Evolutionary conservation across 1,284 basidiomycete genomes (phyloP), one percentile per base, ranked within the genome.

Genomic region (Somion occarium): DNA sequence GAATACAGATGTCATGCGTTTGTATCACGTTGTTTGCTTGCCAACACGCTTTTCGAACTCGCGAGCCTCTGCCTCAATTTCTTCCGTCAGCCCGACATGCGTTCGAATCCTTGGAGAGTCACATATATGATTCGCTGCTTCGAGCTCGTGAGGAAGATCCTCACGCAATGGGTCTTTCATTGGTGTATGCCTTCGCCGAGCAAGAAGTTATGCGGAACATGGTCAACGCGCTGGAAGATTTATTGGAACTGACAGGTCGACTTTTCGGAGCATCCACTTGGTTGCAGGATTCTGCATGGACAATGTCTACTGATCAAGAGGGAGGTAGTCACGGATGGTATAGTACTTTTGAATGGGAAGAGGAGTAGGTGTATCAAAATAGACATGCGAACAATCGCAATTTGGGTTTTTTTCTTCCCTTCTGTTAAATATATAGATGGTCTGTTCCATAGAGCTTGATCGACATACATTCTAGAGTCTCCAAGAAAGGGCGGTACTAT

Each of bases 21-120:
- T 77, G 73, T 58, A 64, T 79, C 39, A 68, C 69, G 3, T 62
- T 79, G 18, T 79, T 76, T 53, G 75, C 75, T 2, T 74, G 73
- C 56, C 76, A 79, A 53, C 73, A 78, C 44, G 76, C 74, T 3
- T 79, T 79, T 60, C 65, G 69, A 5, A 71, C 71, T 3, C 69
- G 73, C 30, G 74, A 75, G 52, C 70, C 75, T 3, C 67, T 80
- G 3, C 76, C 77, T 0, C 76, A 79, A 56, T 78, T 76, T 55
- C 64, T 79, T 3, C 77, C 78, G 1, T 79, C 75, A 1, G 64
- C 71, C 3, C 64, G 73, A 7, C 67, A 71, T 52, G 74, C 78
- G 19, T 62, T 74, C 18, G 56, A 61, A 7, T 59, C 58, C 3
- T 64, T 79, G 1, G 66, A 72, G 47, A 57, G 56, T 1, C 65